These are phyloP conservation scores for Alloteropsis angusta DNA, from an alignment of 202 grass and related monocot genomes.

Conservation along the genomic window DNA sequence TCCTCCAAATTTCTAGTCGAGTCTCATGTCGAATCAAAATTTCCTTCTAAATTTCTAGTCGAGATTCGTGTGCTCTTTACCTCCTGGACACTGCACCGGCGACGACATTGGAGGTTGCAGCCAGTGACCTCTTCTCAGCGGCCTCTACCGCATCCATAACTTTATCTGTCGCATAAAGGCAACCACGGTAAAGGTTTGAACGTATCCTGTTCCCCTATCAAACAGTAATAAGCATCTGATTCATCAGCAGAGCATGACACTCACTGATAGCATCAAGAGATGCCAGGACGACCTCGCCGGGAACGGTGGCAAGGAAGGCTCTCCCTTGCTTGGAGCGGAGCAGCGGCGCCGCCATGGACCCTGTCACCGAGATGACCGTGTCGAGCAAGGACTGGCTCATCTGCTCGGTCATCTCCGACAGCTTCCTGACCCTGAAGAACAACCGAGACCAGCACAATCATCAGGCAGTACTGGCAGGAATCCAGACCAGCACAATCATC, in stretches of 20 bases:
- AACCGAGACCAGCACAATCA: not conserved
- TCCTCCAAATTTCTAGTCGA: not conserved
- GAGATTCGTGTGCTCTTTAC: constrained; percentile 16
- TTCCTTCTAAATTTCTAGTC: not conserved
- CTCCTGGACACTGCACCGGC: constrained; percentile 55
- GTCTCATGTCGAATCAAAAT: not conserved
- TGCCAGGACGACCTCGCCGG: constrained; percentile 82
- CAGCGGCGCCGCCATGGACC: constrained; percentile 63
- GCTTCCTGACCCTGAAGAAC: constrained; percentile 58
- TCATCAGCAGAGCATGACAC: not conserved
- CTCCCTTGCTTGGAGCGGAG: constrained; percentile 61
- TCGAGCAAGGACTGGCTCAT: constrained; percentile 81
- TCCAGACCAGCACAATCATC: not conserved
- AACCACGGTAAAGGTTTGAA: not conserved
- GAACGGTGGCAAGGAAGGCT: constrained; percentile 43
- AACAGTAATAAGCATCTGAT: not conserved
- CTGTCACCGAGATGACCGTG: constrained; percentile 53
- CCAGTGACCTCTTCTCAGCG: constrained; percentile 67
- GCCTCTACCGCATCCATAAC: constrained; percentile 78
- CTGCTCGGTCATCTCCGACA: constrained; percentile 91
- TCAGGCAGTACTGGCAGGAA: not conserved
- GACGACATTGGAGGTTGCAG: constrained; percentile 65
- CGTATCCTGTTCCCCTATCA: not conserved
- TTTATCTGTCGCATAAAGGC: constrained; percentile 42
- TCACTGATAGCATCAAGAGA: constrained; percentile 83